Conservation (phyloP, 352 stramenopile genomes). For the Pythium grandisporangium region DNA sequence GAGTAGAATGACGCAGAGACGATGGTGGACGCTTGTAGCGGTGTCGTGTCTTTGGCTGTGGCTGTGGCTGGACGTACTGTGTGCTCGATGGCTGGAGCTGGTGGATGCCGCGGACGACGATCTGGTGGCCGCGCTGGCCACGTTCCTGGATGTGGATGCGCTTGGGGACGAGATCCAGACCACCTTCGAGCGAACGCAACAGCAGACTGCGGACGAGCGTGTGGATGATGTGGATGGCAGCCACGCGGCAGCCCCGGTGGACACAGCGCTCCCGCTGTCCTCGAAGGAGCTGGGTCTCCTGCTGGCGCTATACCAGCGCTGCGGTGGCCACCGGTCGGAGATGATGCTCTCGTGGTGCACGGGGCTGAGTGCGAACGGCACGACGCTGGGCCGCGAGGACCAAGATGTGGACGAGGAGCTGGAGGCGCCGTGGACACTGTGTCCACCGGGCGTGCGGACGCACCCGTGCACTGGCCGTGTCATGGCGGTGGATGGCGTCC, state of each 20-base stretch:
- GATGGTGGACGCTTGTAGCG: too few relatives aligned
- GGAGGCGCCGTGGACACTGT: conserved; percentile 12
- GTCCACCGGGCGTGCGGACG: conserved; percentile 35
- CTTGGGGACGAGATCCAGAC: conserved; percentile 2
- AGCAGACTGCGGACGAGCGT: too few relatives aligned
- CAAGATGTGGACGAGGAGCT: conserved; percentile 4
- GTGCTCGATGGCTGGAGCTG: too few relatives aligned
- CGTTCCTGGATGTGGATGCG: conserved; percentile 11
- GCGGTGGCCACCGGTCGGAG: conserved; percentile 26
- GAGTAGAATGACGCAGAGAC: too few relatives aligned
- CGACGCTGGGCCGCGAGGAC: too few relatives aligned
- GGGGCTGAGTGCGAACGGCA: conserved; percentile 11
- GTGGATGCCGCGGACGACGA: too few relatives aligned
- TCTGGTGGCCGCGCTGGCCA: too few relatives aligned
- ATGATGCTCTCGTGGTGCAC: conserved; percentile 58
- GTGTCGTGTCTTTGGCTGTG: too few relatives aligned
- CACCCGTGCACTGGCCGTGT: conserved; percentile 59
- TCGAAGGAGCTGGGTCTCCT: conserved; percentile 27
- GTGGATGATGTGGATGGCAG: conserved; percentile 1
- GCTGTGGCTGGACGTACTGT: too few relatives aligned
- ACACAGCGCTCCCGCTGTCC: conserved; percentile 44
- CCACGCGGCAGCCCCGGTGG: conserved; percentile 16
- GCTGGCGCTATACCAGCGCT: conserved; percentile 34
- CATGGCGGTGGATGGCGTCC: conserved; percentile 18
- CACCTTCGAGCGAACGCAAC: conserved; percentile 7